Percentiles rank a stretch among this genome's conserved stretches.
These are phyloP conservation scores for Eimeria tenella DNA, from an alignment of 169 alveolate genomes.

Conservation along the genomic window DNA sequence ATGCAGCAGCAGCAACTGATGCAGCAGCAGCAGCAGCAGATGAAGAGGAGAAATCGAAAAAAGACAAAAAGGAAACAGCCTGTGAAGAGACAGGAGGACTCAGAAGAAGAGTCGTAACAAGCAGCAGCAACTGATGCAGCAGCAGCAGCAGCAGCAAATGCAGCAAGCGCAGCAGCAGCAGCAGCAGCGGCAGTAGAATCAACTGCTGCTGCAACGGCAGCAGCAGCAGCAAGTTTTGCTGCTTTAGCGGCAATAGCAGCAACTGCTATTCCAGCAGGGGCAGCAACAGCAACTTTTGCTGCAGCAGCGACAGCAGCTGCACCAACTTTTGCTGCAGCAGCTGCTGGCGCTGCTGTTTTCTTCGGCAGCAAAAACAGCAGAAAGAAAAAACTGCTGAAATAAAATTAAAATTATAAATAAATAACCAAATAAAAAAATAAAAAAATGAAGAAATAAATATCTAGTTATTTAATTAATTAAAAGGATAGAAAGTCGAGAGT, in stretches of 20 bases:
- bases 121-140: background rate
- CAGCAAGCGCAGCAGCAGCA: background rate
- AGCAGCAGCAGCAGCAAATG: background rate
- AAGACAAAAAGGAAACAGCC: background rate
- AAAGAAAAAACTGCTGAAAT: too few species aligned
- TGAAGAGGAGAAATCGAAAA: background rate
- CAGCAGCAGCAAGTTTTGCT: too few species aligned
- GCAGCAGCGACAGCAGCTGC: background rate
- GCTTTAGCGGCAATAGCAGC: background rate
- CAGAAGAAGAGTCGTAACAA: background rate
- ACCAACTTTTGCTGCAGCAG: background rate
- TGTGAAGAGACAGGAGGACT: background rate
- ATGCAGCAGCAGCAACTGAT: slow-evolving; percentile 2
- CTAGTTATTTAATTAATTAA: too few species aligned
- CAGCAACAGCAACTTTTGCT: slow-evolving; percentile 1
- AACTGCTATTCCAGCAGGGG: too few species aligned
- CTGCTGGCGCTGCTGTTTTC: background rate
- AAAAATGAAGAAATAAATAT: too few species aligned
- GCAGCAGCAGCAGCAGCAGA: background rate
- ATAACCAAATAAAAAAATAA: too few species aligned
- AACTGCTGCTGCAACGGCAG: background rate
- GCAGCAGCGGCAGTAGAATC: background rate
- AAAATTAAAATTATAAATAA: too few species aligned
- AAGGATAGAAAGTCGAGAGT: too few species aligned
- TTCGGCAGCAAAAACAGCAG: background rate